phyloP scores from a whole-genome alignment of 352 stramenopile species.

The Phytophthora pinifolia region DNA sequence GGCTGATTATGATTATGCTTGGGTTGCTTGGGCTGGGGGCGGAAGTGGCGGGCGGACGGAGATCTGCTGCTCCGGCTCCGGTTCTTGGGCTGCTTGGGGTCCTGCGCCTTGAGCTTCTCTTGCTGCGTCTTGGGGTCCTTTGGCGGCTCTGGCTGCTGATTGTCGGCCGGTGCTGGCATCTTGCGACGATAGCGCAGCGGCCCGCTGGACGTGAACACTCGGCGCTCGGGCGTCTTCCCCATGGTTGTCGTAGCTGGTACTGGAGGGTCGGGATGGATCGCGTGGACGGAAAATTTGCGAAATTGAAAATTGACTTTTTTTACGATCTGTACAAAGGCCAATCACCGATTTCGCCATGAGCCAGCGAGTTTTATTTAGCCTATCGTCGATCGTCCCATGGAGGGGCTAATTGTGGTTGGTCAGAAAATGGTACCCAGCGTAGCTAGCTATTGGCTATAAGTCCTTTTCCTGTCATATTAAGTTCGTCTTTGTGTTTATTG shows the following conservation, averaged over 20 bases:
- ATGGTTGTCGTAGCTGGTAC: constrained; percentile 26
- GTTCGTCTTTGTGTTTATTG: too few species aligned
- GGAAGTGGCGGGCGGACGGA: constrained; percentile 7
- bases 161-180: constrained; percentile 22
- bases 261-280: constrained; percentile 22
- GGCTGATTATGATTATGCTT: constrained; percentile 23
- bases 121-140: not conserved
- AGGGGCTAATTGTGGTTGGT: too few species aligned
- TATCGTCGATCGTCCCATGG: too few species aligned
- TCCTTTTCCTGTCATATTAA: too few species aligned
- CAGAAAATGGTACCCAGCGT: too few species aligned
- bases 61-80: constrained; percentile 11
- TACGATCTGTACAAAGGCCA: too few species aligned
- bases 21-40: not conserved
- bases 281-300: not conserved
- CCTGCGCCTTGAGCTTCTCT: constrained; percentile 5
- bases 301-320: constrained; percentile 3
- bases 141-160: constrained; percentile 32
- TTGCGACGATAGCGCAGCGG: constrained; percentile 62
- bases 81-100: constrained; percentile 2
- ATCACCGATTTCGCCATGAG: too few species aligned
- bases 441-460: too few species aligned
- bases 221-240: constrained; percentile 54
- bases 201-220: constrained; percentile 18
- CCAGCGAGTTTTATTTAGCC: too few species aligned